A percentile compares a stretch with the other conserved stretches of the same genome.
phyloP scores from a whole-genome alignment of 148 eudicot genomes.

The Pouteria glomerata region DNA sequence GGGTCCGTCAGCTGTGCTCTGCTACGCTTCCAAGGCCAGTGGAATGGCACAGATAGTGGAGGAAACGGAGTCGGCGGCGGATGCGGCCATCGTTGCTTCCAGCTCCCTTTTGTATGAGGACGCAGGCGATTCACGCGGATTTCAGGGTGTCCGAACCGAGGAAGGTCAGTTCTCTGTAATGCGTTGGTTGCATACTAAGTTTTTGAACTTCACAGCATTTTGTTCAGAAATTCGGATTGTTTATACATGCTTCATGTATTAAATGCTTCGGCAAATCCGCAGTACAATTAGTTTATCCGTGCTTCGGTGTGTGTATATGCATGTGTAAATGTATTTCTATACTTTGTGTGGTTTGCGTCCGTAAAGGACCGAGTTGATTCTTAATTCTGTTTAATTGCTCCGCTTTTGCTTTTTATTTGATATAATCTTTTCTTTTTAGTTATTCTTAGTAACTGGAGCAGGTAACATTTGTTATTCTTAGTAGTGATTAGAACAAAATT shows the following conservation, averaged over 20 bases:
- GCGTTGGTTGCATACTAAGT: background rate
- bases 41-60: conserved; percentile 20
- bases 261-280: background rate
- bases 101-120: conserved; percentile 5
- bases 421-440: too few species aligned
- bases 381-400: conserved; percentile 1
- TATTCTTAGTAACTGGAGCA: too few species aligned
- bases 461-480: background rate
- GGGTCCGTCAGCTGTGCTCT: conserved; percentile 6
- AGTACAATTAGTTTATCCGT: background rate
- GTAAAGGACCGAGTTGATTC: background rate
- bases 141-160: conserved; percentile 27
- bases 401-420: background rate
- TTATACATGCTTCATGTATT: background rate
- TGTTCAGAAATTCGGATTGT: background rate
- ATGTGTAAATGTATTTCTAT: background rate
- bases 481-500: background rate
- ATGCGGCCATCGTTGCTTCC: conserved; percentile 11
- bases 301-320: background rate
- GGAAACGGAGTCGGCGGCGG: conserved; percentile 1
- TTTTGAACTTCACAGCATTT: background rate
- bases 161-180: conserved; percentile 22
- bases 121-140: conserved; percentile 21
- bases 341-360: background rate
- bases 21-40: conserved; percentile 10